Evolutionary conservation across 257 asterid genomes (phyloP).

Genomic region (Catharanthus roseus): DNA sequence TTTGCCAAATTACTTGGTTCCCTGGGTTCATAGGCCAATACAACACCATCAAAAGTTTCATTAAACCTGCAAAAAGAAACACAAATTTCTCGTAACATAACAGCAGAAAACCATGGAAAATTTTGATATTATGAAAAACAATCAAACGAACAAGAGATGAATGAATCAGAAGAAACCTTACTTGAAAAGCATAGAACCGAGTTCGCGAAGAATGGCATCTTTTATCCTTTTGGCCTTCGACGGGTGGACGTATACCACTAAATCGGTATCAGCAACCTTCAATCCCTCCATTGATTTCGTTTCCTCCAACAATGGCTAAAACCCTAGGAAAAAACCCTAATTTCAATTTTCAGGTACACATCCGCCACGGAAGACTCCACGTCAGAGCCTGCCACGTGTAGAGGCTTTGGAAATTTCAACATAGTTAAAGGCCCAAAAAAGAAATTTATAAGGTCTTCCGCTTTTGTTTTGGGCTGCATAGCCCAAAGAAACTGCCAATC

Average conservation of each 20-base stretch:
- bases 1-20: conserved; percentile 39
- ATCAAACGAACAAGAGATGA: background rate
- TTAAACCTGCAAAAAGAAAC: conserved; percentile 41
- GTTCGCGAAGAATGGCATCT: conserved; percentile 54
- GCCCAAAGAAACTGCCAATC: background rate
- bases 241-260: conserved; percentile 59
- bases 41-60: conserved; percentile 73
- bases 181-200: conserved; percentile 74
- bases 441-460: no score
- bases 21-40: conserved; percentile 66
- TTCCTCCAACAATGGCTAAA: background rate
- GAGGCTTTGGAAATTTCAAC: no score
- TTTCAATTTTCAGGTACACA: background rate
- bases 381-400: no score
- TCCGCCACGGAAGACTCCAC: background rate
- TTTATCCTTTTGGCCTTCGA: conserved; percentile 41
- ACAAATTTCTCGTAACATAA: background rate
- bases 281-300: conserved; percentile 51
- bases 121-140: background rate
- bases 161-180: conserved; percentile 12
- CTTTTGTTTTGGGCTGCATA: no score
- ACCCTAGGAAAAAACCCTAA: conserved; percentile 11
- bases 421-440: no score
- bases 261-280: conserved; percentile 43
- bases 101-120: background rate